phyloP scores from a whole-genome alignment of 2,329 filamentous ascomycete species.

The Didymella sp. region DNA sequence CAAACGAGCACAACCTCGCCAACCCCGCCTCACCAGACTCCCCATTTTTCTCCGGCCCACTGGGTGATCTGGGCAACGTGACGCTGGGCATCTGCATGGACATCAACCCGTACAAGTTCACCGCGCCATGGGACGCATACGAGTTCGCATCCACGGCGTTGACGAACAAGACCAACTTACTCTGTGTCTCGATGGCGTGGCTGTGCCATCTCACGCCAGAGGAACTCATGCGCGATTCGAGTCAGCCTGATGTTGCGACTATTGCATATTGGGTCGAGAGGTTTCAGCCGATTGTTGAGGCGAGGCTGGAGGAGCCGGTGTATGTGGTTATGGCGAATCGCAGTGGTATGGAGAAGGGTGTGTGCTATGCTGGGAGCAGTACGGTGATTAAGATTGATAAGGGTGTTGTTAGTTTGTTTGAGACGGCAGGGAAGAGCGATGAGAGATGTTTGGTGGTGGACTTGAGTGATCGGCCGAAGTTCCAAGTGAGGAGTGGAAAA shows the following conservation, averaged over 20 bases:
- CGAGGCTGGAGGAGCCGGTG: constrained; percentile 56
- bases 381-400: constrained; percentile 70
- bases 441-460: constrained; percentile 74
- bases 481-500: constrained; percentile 41
- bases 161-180: constrained; percentile 63
- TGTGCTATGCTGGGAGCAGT: constrained; percentile 76
- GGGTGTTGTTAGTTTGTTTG: constrained; percentile 72
- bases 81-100: constrained; percentile 63
- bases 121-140: constrained; percentile 63
- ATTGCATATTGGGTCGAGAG: constrained; percentile 77
- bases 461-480: constrained; percentile 55
- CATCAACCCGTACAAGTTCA: constrained; percentile 69
- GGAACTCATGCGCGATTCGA: constrained; percentile 55
- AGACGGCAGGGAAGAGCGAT: constrained; percentile 72
- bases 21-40: constrained; percentile 28
- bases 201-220: constrained; percentile 64
- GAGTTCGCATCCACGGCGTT: constrained; percentile 67
- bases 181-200: constrained; percentile 81
- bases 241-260: constrained; percentile 73
- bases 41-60: constrained; percentile 47
- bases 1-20: constrained; percentile 29
- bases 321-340: constrained; percentile 76
- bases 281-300: constrained; percentile 65
- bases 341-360: constrained; percentile 69
- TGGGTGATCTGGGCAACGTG: constrained; percentile 48